Conservation (phyloP, 1,139 yeast genomes). For the Kazachstania sp. region DNA sequence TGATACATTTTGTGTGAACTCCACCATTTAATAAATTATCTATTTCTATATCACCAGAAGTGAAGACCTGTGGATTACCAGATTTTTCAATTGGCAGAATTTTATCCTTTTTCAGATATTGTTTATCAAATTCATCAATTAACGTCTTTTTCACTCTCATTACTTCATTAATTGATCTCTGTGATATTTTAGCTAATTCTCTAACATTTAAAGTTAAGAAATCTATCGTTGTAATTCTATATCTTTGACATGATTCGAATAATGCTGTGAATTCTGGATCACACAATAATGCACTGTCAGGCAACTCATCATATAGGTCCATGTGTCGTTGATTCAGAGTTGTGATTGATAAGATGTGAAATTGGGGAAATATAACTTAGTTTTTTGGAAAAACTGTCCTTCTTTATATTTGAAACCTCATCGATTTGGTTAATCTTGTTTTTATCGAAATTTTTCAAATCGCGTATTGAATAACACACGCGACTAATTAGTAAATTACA, state of each 20-base stretch:
- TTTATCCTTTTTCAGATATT: constrained; percentile 11
- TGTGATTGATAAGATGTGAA: too few relatives aligned
- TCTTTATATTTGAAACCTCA: too few relatives aligned
- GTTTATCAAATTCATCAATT: constrained; percentile 22
- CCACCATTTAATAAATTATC: constrained; percentile 64
- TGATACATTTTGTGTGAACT: constrained; percentile 52
- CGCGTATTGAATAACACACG: too few relatives aligned
- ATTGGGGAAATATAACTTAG: too few relatives aligned
- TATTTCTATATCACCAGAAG: constrained; percentile 53
- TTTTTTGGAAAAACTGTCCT: too few relatives aligned
- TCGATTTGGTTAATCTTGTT: too few relatives aligned
- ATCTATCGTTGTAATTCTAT: constrained; percentile 36
- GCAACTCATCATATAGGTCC: constrained; percentile 36
- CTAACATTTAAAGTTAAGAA: constrained; percentile 34
- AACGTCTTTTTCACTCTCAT: constrained; percentile 35
- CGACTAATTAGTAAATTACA: too few relatives aligned
- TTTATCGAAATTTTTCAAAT: too few relatives aligned
- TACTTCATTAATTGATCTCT: constrained; percentile 43
- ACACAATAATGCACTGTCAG: constrained; percentile 28
- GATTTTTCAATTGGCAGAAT: constrained; percentile 5
- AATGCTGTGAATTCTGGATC: constrained; percentile 27
- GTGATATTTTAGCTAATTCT: constrained; percentile 39
- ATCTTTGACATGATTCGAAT: constrained; percentile 22
- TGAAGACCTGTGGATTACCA: constrained; percentile 26
- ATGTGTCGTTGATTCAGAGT: constrained; percentile 12